Evolutionary conservation across 2,329 filamentous ascomycete species (phyloP), one percentile per base, ranked within the genome.

Genomic region (Fusarium sp.): DNA sequence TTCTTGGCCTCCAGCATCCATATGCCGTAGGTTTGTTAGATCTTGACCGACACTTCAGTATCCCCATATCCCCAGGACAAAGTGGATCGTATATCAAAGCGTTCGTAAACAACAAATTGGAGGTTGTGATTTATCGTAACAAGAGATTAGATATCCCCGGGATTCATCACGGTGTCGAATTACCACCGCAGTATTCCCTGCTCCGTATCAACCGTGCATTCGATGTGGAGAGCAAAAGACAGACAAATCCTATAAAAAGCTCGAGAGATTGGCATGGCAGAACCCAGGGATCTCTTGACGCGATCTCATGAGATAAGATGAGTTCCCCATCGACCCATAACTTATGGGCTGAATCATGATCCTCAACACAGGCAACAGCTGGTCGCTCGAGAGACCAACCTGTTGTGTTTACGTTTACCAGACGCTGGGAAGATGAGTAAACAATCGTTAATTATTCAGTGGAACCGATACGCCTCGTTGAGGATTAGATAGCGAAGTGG

Each of bases 311-410:
- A 64, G 61, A 59, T 59, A 39, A 64, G 60, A 64, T 64, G 60
- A 64, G 43, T 32, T 52, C 52, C 35, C 61, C 52, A 50, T 32
- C 14, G 59, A 33, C 47, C 61, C 61, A 64, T 64, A 59, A 48
- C 24, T 65, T 68, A 61, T 65, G 53, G 47, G 48, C 65, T 65
- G 65, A 68, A 64, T 41, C 48, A 48, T 50, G 40, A 52, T 55
- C 20, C 48, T 49, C 54, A 14, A 33, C 32, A 37, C 37, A 24
- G 13, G 35, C 50, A 43, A 51, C n/a, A 60, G 45, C 50, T 48
- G 45, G 61, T 68, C 53, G 35, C 62, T 50, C 46, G 35, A 63
- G 48, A 50, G 26, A 59, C 46, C 24, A 37, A 17, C 19, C 20
- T 52, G 30, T 40, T 40, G 43, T 62, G 57, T 64, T 35, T 40